Evolutionary conservation across 768 basidiomycete species (phyloP).

Genomic region (Suillus discolor): DNA sequence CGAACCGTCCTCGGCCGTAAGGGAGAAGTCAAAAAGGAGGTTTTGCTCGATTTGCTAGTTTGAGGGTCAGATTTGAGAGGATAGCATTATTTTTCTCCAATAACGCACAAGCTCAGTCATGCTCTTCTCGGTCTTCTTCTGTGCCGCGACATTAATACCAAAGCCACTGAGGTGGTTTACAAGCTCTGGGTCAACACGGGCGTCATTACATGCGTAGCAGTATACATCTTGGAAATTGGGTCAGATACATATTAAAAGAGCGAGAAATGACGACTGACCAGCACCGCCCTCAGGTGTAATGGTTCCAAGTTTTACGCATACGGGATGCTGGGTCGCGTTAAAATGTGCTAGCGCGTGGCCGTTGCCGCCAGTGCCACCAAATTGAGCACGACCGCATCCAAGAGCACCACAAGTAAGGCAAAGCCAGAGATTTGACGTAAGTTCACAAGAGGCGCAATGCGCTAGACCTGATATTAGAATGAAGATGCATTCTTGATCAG

Average conservation of each 20-base stretch:
- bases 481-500: not conserved
- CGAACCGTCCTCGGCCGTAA: constrained; percentile 84
- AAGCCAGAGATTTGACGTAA: constrained; percentile 93
- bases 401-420: constrained; percentile 90
- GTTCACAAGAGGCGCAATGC: constrained; percentile 79
- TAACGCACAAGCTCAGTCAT: constrained; percentile 87
- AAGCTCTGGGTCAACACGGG: constrained; percentile 76
- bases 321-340: constrained; percentile 67
- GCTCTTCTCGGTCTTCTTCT: constrained; percentile 92
- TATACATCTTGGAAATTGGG: constrained; percentile 67
- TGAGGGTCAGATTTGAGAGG: constrained; percentile 1
- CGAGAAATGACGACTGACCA: constrained; percentile 48
- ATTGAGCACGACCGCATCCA: constrained; percentile 87
- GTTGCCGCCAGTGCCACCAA: constrained; percentile 81
- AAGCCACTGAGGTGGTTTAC: constrained; percentile 75
- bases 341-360: constrained; percentile 88
- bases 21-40: constrained; percentile 89
- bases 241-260: constrained; percentile 5
- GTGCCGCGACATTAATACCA: constrained; percentile 81
- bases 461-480: constrained; percentile 59
- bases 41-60: constrained; percentile 94
- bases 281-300: constrained; percentile 94
- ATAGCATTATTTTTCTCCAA: not conserved
- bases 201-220: constrained; percentile 90
- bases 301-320: constrained; percentile 93